A percentile compares a stretch with the other conserved stretches of the same genome.
Evolutionary conservation across 192 early-diverging fungal genomes (phyloP).

Genomic region (Gryganskiella cystojenkinii): DNA sequence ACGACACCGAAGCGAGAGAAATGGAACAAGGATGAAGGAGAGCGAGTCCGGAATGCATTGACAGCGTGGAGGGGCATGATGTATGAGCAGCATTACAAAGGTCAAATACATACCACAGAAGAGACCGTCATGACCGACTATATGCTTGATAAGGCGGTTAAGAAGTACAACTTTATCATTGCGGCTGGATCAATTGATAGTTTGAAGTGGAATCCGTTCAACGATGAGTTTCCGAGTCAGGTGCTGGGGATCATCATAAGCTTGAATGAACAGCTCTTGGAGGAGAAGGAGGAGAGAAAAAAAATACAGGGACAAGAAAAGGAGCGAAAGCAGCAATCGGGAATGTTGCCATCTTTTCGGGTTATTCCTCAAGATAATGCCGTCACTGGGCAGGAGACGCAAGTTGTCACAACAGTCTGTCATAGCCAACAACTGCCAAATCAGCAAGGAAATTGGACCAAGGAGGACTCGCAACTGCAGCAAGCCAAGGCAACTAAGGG

Average conservation of each 20-base stretch:
- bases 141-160: not conserved
- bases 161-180: not conserved
- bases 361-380: not conserved
- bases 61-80: too few species aligned
- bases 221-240: not conserved
- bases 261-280: not conserved
- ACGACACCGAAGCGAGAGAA: too few species aligned
- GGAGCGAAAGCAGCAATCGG: not conserved
- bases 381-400: not conserved
- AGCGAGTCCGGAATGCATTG: too few species aligned
- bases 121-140: not conserved
- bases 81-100: not conserved
- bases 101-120: not conserved
- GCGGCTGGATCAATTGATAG: not conserved
- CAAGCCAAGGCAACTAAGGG: too few species aligned
- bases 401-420: too few species aligned
- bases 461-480: too few species aligned
- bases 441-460: too few species aligned
- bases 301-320: not conserved
- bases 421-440: too few species aligned
- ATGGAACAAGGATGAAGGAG: too few species aligned
- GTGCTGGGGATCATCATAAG: not conserved
- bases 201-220: not conserved
- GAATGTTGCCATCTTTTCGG: not conserved
- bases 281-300: not conserved